Evolutionary conservation across 2,329 filamentous ascomycete species (phyloP).

Genomic region (Penicillium sp.): DNA sequence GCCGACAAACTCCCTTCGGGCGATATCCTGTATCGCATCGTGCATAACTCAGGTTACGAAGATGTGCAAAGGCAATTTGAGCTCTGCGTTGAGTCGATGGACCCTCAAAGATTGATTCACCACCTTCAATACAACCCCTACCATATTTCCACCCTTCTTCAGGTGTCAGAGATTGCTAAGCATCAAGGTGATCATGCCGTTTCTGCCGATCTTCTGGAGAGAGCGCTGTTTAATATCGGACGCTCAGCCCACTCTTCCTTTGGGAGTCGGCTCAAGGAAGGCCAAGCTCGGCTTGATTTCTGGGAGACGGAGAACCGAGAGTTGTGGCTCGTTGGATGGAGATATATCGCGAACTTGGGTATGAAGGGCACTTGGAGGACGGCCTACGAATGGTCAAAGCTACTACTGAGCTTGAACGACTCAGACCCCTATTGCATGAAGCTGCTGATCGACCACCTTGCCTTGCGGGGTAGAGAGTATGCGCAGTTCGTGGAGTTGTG

Average conservation of each 20-base stretch:
- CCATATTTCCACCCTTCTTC: conserved; percentile 89
- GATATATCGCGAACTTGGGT: conserved; percentile 82
- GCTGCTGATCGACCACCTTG: conserved; percentile 80
- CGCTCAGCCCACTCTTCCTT: conserved; percentile 84
- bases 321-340: conserved; percentile 86
- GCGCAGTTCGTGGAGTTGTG: conserved; percentile 75
- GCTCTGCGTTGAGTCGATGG: conserved; percentile 76
- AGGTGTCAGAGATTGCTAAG: conserved; percentile 89
- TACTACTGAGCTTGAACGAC: conserved; percentile 75
- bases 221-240: conserved; percentile 92
- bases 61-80: conserved; percentile 77
- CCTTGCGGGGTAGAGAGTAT: conserved; percentile 77
- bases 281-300: conserved; percentile 81
- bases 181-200: conserved; percentile 87
- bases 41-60: conserved; percentile 76
- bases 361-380: conserved; percentile 94
- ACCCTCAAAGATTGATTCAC: conserved; percentile 79
- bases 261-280: conserved; percentile 72
- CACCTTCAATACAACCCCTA: conserved; percentile 79
- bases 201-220: conserved; percentile 83
- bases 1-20: conserved; percentile 61
- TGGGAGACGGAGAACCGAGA: conserved; percentile 84
- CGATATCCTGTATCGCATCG: conserved; percentile 74
- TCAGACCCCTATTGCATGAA: conserved; percentile 82
- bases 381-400: conserved; percentile 89